Percentiles rank a stretch among this genome's conserved stretches.
phyloP scores from a whole-genome alignment of 352 stramenopile genomes.

The Aphanomyces invadans region DNA sequence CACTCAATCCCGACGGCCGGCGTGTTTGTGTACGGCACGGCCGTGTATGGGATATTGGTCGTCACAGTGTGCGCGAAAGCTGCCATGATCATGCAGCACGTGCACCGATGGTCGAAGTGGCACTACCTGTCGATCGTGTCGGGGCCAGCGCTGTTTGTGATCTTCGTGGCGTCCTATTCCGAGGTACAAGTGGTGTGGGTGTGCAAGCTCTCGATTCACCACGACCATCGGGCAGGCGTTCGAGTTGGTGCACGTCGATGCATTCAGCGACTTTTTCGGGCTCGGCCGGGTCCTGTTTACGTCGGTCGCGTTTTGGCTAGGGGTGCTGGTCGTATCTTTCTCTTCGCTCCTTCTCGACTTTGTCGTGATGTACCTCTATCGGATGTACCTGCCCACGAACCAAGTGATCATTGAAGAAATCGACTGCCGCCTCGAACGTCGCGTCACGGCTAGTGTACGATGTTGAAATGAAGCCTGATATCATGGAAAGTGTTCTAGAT shows the following conservation, averaged over 20 bases:
- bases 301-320: conserved; percentile 48
- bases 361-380: conserved; percentile 62
- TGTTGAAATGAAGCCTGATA: neutral
- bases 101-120: conserved; percentile 62
- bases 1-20: conserved; percentile 3
- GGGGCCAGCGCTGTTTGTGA: conserved; percentile 50
- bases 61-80: conserved; percentile 69
- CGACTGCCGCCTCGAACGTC: conserved; percentile 45
- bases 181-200: conserved; percentile 43
- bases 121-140: conserved; percentile 66
- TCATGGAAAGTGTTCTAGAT: neutral
- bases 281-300: conserved; percentile 51
- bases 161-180: conserved; percentile 65
- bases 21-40: conserved; percentile 66
- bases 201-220: too few relatives aligned
- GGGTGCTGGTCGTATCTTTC: conserved; percentile 57
- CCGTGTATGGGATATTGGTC: conserved; percentile 68
- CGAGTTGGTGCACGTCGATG: conserved; percentile 8
- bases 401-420: conserved; percentile 82
- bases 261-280: conserved; percentile 70
- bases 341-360: conserved; percentile 54
- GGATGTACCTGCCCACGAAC: conserved; percentile 78
- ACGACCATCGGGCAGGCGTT: too few relatives aligned
- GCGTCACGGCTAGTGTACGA: neutral
- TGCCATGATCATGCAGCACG: conserved; percentile 60